These are phyloP conservation scores for Nemania sp. DNA, from an alignment of 2,329 filamentous ascomycete species.

Conservation along the genomic window DNA sequence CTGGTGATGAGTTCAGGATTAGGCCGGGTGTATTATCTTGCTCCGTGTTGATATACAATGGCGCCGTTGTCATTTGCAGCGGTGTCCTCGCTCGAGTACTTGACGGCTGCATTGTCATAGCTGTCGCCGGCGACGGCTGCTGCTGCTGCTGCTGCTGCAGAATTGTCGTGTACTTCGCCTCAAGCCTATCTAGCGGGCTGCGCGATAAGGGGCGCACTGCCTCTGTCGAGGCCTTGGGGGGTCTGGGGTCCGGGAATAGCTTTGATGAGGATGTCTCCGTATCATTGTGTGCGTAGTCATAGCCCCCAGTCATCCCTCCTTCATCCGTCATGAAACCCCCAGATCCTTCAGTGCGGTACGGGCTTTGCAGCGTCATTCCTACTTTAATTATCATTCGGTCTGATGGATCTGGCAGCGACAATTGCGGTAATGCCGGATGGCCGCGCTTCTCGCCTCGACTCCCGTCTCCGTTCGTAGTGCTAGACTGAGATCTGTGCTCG, in stretches of 20 bases:
- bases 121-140: neutral
- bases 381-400: slow-evolving; percentile 34
- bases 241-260: slow-evolving; percentile 7
- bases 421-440: slow-evolving; percentile 3
- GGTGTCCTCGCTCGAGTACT: slow-evolving; percentile 6
- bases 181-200: neutral
- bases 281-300: neutral
- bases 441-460: neutral
- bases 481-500: neutral
- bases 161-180: neutral
- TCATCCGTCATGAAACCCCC: neutral
- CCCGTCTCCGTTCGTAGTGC: neutral
- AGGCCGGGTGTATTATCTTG: slow-evolving; percentile 21
- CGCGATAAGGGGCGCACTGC: slow-evolving; percentile 12
- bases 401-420: slow-evolving; percentile 10
- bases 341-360: neutral
- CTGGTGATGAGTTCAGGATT: slow-evolving; percentile 26
- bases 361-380: slow-evolving; percentile 12
- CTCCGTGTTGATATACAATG: slow-evolving; percentile 21
- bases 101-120: neutral
- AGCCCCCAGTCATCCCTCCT: slow-evolving; percentile 6
- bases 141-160: neutral
- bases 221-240: neutral
- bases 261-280: neutral
- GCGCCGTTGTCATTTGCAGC: slow-evolving; percentile 8